Base-by-base conservation (phyloP, 106 monocot species). In the Acorus gramineus region DNA sequence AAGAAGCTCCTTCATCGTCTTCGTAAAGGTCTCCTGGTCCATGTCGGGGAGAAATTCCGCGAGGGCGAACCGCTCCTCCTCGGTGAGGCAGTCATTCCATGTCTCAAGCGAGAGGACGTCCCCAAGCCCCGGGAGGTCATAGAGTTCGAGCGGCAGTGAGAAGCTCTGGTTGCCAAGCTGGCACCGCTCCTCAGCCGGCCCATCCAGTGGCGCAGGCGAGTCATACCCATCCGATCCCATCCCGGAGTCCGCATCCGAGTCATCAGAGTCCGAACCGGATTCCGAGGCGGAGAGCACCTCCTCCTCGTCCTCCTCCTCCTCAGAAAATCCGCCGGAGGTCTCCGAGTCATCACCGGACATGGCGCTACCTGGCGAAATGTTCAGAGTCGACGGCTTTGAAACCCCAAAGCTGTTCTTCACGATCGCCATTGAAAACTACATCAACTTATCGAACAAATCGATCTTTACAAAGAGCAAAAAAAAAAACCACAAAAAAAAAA, bases 141-240 rank as follows among this genome's bases (percentile, higher is more conserved):
- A 98, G 47, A 91, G 68, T 42, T 91, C 85, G 5, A 77, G 69
- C 11, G 85, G 95, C 14, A 90, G 49, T 48, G 73, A 69, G 8
- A 72, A 82, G 48, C 60, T 85, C 69, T 82, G 82, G 61, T 81
- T 84, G 46, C 87, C 87, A 8, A 85, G 81, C 70, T 96, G 95
- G 62, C 78, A 85, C 56, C 81, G 61, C 77, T 87, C 87, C 8
- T 63, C 66, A 9, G 78, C 87, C 0, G 87, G 44, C 57, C 87
- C 87, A 2, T 82, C 87, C 2, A 82, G 76, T 28, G 28, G 28
- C 51, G 75, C 84, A 4, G 77, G 70, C 10, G 80, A 55, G 51
- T 90, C 87, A 44, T 79, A 69, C 13, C 80, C 87, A 44, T 90
- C 95, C 0, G 90, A 85, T 57, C 74, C 90, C 86, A 87, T 80